Base-by-base conservation (phyloP, 257 asterid species). In the Scutellaria minor region DNA sequence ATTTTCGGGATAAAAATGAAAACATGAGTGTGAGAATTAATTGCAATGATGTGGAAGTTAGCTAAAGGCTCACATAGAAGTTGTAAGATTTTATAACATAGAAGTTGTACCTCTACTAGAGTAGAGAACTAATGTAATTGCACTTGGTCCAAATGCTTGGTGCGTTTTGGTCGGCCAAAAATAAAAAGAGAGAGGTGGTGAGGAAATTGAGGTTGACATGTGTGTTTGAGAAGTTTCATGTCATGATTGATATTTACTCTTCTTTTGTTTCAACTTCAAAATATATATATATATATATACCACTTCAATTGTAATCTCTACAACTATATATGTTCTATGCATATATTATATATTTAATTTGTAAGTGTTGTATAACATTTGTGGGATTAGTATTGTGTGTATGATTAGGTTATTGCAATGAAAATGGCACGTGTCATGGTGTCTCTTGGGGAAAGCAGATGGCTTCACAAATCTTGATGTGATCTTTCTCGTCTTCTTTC, bases 81-180 rank as follows among this genome's bases (percentile, higher is more conserved):
- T 51, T 7, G 15, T 7, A 20, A 55, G 14, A 20, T 6, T 15
- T 53, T 9, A 39, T 53, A 54, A 66, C 3, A 9, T 37, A 52
- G 40, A 8, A 13, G 14, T 63, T 35, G 57, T 77, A 71, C 51
- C 45, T 55, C 10, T 6, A 41, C 27, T 24, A 24, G 27, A 41
- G 47, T n/a, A 71, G 37, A 14, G 59, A 12, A 57, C 6, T 22
- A 6, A 57, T 57, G 44, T 31, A 22, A 57, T 57, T 12, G 8
- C 18, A 72, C 66, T 58, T 46, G 42, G 27, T 51, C 39, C 53
- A 72, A 50, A 66, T 78, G 78, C 66, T 52, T 53, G 67, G 76
- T 78, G 82, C 75, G 72, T 68, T 68, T 61, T 68, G 47, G 82
- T 78, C 76, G 82, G 82, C 82, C 82, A 78, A 73, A 73, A 9